Evolutionary conservation across 1,284 basidiomycete species (phyloP), one percentile per base, ranked within the genome.

Genomic region (Malassezia psittaci): DNA sequence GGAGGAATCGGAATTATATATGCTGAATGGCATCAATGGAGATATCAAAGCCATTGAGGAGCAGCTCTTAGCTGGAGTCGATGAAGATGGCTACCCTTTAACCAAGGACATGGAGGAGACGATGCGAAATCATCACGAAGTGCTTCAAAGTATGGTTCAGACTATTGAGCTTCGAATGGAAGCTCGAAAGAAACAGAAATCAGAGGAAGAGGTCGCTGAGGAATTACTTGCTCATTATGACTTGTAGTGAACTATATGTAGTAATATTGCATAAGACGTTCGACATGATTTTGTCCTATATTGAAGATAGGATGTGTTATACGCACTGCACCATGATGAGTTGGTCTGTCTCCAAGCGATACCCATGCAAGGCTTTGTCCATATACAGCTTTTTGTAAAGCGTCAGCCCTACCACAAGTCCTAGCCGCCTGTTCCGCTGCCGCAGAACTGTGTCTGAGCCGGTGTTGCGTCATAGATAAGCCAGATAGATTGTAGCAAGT

Each of bases 401-500:
- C 48, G 36, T 40, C 32, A 19, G 18, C 33, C 21, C 13, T 21
- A 19, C 24, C 43, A 3, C 24, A 36, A 35, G 7, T 36, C 32
- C 34, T 37, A 33, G 47, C 54, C 2, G 33, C 44, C 12, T 10
- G 18, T 41, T 34, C 40, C 1, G 39, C 50, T 8, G 18, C 34
- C 12, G 45, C 59, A 11, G 54, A 47, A 43, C 65, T 64, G n/a
- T 57, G 52, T 16, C 54, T 51, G 13, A 71, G 51, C 6, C 59
- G 59, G 49, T 73, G 69, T 54, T 73, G 68, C 2, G 63, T 55
- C 9, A 72, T 56, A 18, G 65, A 63, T 19, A 74, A 54, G 3
- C 71, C 72, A 13, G 61, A 59, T 7, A 74, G 62, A 49, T 74
- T 74, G 67, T 74, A 73, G 58, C 66, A 69, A n/a, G 72, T 74